Evolutionary conservation across 306 rosid genomes (phyloP).

Genomic region (Mucuna pruriens): DNA sequence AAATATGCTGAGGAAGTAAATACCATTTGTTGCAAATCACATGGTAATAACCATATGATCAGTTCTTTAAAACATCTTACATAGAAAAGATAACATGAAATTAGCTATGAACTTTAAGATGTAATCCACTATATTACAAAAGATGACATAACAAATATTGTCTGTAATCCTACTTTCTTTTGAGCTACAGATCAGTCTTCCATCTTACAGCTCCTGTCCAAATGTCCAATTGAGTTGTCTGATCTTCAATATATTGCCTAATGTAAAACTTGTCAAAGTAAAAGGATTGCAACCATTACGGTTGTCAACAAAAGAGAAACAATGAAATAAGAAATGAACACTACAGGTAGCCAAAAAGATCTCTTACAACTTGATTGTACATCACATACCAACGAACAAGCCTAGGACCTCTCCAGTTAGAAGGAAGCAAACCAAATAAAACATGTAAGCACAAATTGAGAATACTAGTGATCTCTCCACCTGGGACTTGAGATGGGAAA

Average conservation of each 20-base stretch:
- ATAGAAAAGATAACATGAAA: slow-evolving; percentile 44
- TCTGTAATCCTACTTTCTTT: slow-evolving; percentile 62
- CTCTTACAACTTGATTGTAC: slow-evolving; percentile 52
- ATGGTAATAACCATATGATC: slow-evolving; percentile 29
- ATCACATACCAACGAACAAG: slow-evolving; percentile 46
- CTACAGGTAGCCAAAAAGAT: slow-evolving; percentile 46
- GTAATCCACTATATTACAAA: slow-evolving; percentile 57
- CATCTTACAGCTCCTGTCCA: slow-evolving; percentile 63
- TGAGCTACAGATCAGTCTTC: slow-evolving; percentile 63
- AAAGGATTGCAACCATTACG: slow-evolving; percentile 53
- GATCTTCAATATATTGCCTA: slow-evolving; percentile 59
- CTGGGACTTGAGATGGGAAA: slow-evolving; percentile 84
- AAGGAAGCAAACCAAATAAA: slow-evolving; percentile 33
- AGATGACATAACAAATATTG: slow-evolving; percentile 50
- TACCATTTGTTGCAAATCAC: slow-evolving; percentile 41
- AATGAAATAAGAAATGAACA: slow-evolving; percentile 48
- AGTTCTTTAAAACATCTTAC: slow-evolving; percentile 38
- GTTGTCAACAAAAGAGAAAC: slow-evolving; percentile 43
- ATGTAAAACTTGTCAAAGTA: slow-evolving; percentile 57
- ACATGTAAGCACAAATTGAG: slow-evolving; percentile 44
- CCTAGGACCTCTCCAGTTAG: slow-evolving; percentile 46
- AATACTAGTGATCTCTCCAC: slow-evolving; percentile 74
- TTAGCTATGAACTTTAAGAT: slow-evolving; percentile 48
- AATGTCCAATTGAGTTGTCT: slow-evolving; percentile 52
- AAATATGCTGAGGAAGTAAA: slow-evolving; percentile 3